Evolutionary conservation across 768 basidiomycete species (phyloP), one percentile per base, ranked within the genome.

Genomic region (Rhodotorula toruloides): DNA sequence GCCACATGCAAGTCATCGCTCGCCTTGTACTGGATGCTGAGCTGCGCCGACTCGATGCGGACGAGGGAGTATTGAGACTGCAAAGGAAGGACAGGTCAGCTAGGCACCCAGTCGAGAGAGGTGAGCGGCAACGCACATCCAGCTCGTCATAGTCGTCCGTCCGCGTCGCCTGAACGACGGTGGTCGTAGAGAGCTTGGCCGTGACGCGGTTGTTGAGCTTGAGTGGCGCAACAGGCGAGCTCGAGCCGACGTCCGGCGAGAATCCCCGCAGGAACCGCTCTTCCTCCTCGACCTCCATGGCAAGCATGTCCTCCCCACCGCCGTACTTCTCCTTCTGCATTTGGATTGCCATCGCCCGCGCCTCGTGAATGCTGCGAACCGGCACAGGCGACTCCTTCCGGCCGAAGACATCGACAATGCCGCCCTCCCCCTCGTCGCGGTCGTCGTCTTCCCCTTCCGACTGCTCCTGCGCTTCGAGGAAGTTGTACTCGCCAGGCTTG

Each of bases 161-260:
- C 6, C n/a, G 44, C 29, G 37, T 7, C 11, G 16, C 13, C 29
- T 22, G 36, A 2, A 10, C 21, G 12, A 34, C 32, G 2, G n/a
- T 29, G 0, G 37, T 34, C 19, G 54, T 29, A 1, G n/a, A n/a
- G n/a, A n/a, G n/a, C n/a, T n/a, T n/a, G n/a, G 31, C 34, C 16
- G 27, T 34, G 34, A 54, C 58, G 0, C 53, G 52, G 56, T 57
- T 60, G 42, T 64, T 69, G 34, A 49, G 17, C 54, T 53, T 64
- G 58, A 64, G 14, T 7, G 31, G 32, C 3, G 42, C 32, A 9
- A 50, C 56, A 2, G 62, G 58, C n/a, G 67, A 60, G 49, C 62
- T 61, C 48, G 62, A 61, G 11, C n/a, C 4, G 16, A 34, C 52
- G 10, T 42, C 16, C 42, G 32, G 52, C 14, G 47, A 27, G 39